phyloP scores from a whole-genome alignment of 2,329 filamentous ascomycete species.

The Colletotrichum tofieldiae region DNA sequence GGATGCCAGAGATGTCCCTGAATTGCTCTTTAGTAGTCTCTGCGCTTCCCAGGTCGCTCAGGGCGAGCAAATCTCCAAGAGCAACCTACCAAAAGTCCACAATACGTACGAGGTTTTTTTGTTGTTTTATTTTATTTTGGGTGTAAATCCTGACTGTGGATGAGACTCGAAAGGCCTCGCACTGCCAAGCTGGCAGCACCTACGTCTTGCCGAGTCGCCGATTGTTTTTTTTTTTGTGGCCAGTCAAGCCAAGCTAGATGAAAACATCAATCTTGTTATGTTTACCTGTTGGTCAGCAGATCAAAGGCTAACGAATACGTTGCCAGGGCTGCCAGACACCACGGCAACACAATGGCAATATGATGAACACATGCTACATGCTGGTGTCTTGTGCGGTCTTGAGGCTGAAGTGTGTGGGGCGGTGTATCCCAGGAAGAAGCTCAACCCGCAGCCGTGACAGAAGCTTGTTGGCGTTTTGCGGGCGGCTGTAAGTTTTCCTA shows the following conservation, averaged over 20 bases:
- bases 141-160: neutral
- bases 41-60: conserved; percentile 27
- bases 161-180: neutral
- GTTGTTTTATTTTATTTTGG: neutral
- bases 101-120: conserved; percentile 31
- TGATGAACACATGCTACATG: neutral
- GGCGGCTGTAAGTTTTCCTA: conserved; percentile 58
- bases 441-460: conserved; percentile 58
- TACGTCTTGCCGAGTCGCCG: neutral
- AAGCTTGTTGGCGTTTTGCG: conserved; percentile 59
- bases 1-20: conserved; percentile 28
- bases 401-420: neutral
- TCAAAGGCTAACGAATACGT: conserved; percentile 1
- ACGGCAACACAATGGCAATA: neutral
- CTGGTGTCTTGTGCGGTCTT: neutral
- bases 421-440: neutral
- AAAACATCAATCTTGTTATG: conserved; percentile 11
- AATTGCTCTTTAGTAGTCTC: conserved; percentile 40
- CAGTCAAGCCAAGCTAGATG: neutral
- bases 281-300: conserved; percentile 28
- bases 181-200: neutral
- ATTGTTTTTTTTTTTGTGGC: conserved; percentile 5
- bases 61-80: conserved; percentile 3
- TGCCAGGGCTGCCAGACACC: conserved; percentile 12
- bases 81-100: conserved; percentile 33